A percentile compares a stretch with the other conserved stretches of the same genome.
Evolutionary conservation across 1,284 basidiomycete species (phyloP).

Genomic region (Marasmius oreades): DNA sequence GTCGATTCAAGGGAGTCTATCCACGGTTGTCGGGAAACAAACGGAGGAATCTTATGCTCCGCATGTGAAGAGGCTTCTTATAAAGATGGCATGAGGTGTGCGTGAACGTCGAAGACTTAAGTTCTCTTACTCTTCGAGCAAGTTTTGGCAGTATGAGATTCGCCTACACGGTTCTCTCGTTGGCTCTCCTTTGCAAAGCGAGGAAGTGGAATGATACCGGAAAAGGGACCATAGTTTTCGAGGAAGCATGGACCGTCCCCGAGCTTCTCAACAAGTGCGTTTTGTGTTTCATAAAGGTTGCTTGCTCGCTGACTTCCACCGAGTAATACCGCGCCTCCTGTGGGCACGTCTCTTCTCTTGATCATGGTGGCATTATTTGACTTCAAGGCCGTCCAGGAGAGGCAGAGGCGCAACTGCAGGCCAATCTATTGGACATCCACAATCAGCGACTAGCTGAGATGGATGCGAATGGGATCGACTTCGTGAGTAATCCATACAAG

Average conservation of each 20-base stretch:
- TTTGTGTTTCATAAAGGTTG: slow-evolving; percentile 13
- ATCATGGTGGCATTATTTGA: too few relatives aligned
- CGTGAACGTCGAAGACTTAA: too few relatives aligned
- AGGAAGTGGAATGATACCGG: slow-evolving; percentile 28
- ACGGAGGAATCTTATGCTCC: too few relatives aligned
- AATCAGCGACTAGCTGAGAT: slow-evolving; percentile 35
- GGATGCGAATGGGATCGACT: slow-evolving; percentile 38
- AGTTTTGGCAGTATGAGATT: too few relatives aligned
- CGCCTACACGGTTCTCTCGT: too few relatives aligned
- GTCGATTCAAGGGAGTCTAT: background rate
- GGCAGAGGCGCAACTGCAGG: slow-evolving; percentile 24
- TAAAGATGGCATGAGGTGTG: too few relatives aligned
- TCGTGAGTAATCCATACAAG: slow-evolving; percentile 21
- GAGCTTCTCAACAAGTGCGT: slow-evolving; percentile 26
- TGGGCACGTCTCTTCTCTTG: too few relatives aligned
- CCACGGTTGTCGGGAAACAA: background rate
- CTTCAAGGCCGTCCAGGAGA: slow-evolving; percentile 19
- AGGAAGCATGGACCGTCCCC: slow-evolving; percentile 39
- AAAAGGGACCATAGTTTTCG: slow-evolving; percentile 33
- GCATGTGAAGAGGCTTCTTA: too few relatives aligned
- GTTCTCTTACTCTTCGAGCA: too few relatives aligned
- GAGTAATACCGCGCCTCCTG: background rate
- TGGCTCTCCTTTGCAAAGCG: background rate
- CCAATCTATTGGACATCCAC: slow-evolving; percentile 37
- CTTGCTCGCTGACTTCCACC: too few relatives aligned